Conservation (phyloP, 441 rosid genomes). For the Erodium trifolium region DNA sequence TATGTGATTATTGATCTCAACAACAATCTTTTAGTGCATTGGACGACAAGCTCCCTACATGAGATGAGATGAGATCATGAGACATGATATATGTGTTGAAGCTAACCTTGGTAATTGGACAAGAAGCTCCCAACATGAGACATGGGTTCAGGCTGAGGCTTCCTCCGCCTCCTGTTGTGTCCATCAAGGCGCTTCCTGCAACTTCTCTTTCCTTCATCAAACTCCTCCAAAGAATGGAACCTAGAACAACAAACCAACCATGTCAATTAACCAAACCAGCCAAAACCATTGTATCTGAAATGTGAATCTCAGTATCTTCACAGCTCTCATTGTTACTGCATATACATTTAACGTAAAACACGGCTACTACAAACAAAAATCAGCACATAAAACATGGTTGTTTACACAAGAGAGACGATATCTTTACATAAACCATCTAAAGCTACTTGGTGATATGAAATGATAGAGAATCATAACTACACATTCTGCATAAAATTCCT, state of each 20-base stretch:
- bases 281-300: not conserved
- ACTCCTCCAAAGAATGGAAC: slow-evolving; percentile 78
- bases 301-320: not conserved
- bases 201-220: slow-evolving; percentile 86
- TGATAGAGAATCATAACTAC: not conserved
- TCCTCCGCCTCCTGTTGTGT: slow-evolving; percentile 71
- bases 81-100: slow-evolving; percentile 9
- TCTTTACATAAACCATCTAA: not conserved
- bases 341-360: not conserved
- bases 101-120: slow-evolving; percentile 38
- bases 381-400: not conserved
- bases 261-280: not conserved
- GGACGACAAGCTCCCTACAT: no score
- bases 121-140: slow-evolving; percentile 35
- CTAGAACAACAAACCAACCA: slow-evolving; percentile 23
- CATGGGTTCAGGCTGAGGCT: slow-evolving; percentile 59
- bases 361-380: not conserved
- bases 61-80: no score
- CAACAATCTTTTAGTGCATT: no score
- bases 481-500: not conserved
- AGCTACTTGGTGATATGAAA: not conserved
- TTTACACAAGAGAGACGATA: not conserved
- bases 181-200: slow-evolving; percentile 92
- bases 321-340: no score
- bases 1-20: no score